These are phyloP conservation scores for Clitoria ternatea DNA, from an alignment of 306 rosid species.

Conservation along the genomic window DNA sequence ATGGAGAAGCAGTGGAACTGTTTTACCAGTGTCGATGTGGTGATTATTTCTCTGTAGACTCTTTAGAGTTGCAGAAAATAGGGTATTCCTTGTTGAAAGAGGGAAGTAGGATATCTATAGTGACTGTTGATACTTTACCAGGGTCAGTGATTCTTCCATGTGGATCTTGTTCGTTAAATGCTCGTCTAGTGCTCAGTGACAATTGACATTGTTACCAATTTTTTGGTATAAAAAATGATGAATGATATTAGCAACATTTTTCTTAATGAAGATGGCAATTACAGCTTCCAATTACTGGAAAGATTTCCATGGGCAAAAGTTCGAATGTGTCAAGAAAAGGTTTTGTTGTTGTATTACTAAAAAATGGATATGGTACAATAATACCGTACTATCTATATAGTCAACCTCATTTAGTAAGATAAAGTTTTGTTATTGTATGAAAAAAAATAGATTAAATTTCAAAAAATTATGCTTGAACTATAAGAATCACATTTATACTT, in stretches of 20 bases:
- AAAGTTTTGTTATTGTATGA: not conserved
- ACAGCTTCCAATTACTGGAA: not conserved
- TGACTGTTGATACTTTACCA: constrained; percentile 42
- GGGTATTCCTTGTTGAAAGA: constrained; percentile 61
- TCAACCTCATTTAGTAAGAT: not conserved
- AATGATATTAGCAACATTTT: constrained; percentile 6
- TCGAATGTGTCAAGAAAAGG: not conserved
- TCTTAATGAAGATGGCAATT: not conserved
- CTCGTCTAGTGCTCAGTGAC: constrained; percentile 49
- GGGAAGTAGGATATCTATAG: constrained; percentile 41
- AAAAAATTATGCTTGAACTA: not conserved
- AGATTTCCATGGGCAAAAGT: not conserved
- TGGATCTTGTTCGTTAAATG: constrained; percentile 84
- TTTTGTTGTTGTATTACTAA: no score
- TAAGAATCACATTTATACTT: not conserved
- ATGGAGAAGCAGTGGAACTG: constrained; percentile 49
- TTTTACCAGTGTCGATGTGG: constrained; percentile 83
- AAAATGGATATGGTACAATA: no score
- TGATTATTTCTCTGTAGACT: constrained; percentile 68
- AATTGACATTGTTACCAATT: constrained; percentile 29
- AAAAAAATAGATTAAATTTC: not conserved
- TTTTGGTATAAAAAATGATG: not conserved
- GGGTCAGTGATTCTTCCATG: constrained; percentile 79
- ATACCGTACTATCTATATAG: no score
- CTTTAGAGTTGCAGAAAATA: constrained; percentile 63